phyloP scores from a whole-genome alignment of 192 early-diverging fungal species.

The Pilaira anomala region DNA sequence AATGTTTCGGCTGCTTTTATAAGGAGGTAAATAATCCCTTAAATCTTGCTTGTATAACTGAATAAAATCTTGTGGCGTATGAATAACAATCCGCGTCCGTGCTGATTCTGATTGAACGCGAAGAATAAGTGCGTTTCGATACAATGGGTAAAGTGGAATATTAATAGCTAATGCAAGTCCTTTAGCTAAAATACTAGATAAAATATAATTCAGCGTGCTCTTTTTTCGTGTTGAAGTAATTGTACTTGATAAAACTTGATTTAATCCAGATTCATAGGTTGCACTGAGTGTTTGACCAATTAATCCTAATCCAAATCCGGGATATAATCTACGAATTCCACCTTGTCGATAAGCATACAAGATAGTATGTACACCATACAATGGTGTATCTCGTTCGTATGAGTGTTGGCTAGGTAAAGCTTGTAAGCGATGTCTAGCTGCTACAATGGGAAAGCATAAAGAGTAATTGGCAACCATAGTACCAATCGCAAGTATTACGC shows the following conservation, averaged over 20 bases:
- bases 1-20: neutral
- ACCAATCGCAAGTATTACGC: conserved; percentile 26
- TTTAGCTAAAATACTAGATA: neutral
- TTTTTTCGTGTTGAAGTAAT: neutral
- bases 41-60: conserved; percentile 23
- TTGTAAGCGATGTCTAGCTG: conserved; percentile 30
- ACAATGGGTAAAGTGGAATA: conserved; percentile 31
- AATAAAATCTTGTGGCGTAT: conserved; percentile 12
- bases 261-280: conserved; percentile 22
- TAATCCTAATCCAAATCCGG: conserved; percentile 36
- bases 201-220: neutral
- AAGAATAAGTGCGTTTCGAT: conserved; percentile 30
- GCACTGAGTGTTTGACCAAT: conserved; percentile 28
- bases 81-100: conserved; percentile 8
- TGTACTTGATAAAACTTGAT: neutral
- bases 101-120: conserved; percentile 24
- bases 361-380: neutral
- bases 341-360: neutral
- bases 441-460: conserved; percentile 34
- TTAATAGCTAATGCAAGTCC: conserved; percentile 16
- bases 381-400: conserved; percentile 20
- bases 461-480: conserved; percentile 37
- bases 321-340: conserved; percentile 28
- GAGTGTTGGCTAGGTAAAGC: conserved; percentile 15
- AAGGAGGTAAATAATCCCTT: neutral